Base-by-base conservation (phyloP, 1,284 basidiomycete species). In the Ceratobasidium sp. region DNA sequence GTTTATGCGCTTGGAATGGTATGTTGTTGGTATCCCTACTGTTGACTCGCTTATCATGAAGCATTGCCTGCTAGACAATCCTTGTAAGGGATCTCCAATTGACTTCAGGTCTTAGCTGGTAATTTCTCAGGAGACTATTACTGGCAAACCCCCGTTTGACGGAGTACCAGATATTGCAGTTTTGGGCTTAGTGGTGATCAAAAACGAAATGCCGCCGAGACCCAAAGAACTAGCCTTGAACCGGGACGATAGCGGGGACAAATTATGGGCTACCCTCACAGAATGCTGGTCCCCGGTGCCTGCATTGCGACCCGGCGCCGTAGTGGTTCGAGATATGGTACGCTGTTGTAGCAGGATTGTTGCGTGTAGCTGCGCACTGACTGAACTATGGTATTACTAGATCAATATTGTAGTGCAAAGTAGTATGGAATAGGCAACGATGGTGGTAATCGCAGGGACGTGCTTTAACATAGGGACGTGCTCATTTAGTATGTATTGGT, bases 111-210 rank as follows among this genome's bases (percentile, higher is more conserved):
- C 29, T 19, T 4, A 45, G 15, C n/a, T 11, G 11, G 14, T 44
- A 11, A 27, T n/a, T 2, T 8, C 31, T 8, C 45, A 64, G 62
- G 62, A 64, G 44, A 50, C 31, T 15, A 33, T 64, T 27, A 64
- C 62, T 29, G 47, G 47, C 15, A 31, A 64, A 6, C 9, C 47
- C 6, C 62, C 62, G 7, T 64, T 36, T 29, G 24, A 31, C 15
- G 24, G 31, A 19, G 33, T 15, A 29, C 24, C 8, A 3, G 31
- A 19, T 9, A 2, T 29, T 19, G 14, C 19, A 3, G 33, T 59
- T 33, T 2, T 17, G 5, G 19, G 8, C 15, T 22, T 53, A 11
- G 19, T 15, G 24, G 11, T 59, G 17, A 11, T 56, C 17, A 33
- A 31, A 11, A 15, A 36, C 19, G 56, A 31, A 59, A 2, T 5